These are phyloP conservation scores for Cronartium ribicola DNA, from an alignment of 1,284 basidiomycete species.

Conservation along the genomic window DNA sequence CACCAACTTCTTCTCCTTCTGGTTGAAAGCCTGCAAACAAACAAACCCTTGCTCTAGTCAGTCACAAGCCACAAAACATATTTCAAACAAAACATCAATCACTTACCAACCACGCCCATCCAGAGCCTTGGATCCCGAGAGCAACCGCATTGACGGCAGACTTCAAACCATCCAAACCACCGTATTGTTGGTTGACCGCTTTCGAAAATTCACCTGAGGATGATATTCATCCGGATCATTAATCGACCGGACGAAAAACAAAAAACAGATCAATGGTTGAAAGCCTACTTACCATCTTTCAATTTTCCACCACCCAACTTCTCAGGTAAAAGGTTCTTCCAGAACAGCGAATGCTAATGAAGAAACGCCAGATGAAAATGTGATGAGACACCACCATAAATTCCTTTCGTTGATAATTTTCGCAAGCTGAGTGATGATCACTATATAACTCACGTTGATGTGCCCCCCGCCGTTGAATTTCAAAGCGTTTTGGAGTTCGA, in stretches of 20 bases:
- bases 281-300: conserved; percentile 48
- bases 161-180: conserved; percentile 70
- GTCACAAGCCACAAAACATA: not conserved
- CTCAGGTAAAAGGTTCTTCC: conserved; percentile 85
- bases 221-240: not conserved
- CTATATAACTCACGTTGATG: conserved; percentile 45
- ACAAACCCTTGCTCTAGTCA: not conserved
- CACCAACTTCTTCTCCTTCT: conserved; percentile 70
- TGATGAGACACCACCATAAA: no score
- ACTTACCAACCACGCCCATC: conserved; percentile 83
- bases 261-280: conserved; percentile 4
- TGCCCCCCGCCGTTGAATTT: conserved; percentile 86
- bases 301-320: conserved; percentile 62
- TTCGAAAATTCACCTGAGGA: conserved; percentile 66
- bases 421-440: no score
- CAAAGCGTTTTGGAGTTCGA: conserved; percentile 76
- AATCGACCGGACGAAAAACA: conserved; percentile 16
- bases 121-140: conserved; percentile 91
- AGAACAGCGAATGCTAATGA: conserved; percentile 87
- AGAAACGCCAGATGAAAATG: no score
- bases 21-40: conserved; percentile 62
- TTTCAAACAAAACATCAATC: not conserved
- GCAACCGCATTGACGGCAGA: conserved; percentile 79
- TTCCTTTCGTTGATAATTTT: no score
- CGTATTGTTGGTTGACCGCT: conserved; percentile 78